phyloP scores from a whole-genome alignment of 352 stramenopile genomes.

The Pythium utonaiense region DNA sequence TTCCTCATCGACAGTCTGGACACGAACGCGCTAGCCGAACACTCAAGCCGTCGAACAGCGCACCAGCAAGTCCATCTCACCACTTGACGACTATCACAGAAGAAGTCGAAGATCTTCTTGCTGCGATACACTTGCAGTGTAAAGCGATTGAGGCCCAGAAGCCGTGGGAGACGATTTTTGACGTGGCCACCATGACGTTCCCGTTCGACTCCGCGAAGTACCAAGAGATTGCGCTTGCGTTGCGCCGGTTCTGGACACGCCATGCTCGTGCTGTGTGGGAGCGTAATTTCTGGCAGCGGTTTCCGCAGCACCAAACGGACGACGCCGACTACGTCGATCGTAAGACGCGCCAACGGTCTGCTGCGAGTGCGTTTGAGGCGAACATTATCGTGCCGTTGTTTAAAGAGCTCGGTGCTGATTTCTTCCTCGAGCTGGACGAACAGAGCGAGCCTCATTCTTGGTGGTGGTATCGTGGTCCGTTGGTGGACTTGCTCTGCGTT shows the following conservation, averaged over 20 bases:
- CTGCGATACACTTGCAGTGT: not conserved
- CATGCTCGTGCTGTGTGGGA: conserved; percentile 18
- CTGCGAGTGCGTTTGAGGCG: not conserved
- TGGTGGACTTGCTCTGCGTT: conserved; percentile 6
- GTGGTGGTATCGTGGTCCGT: conserved; percentile 14
- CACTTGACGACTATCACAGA: not conserved
- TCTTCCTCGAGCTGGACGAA: conserved; percentile 19
- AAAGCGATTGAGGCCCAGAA: not conserved
- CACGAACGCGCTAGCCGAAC: too few relatives aligned
- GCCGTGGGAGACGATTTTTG: conserved; percentile 12
- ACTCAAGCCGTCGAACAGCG: not conserved
- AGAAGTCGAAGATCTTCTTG: not conserved
- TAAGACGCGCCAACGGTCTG: conserved; percentile 4
- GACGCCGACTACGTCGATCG: not conserved
- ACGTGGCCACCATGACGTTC: conserved; percentile 3
- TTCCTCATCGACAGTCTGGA: too few relatives aligned
- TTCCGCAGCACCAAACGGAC: not conserved
- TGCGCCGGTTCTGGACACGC: conserved; percentile 6
- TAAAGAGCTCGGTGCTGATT: conserved; percentile 9
- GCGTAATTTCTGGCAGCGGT: conserved; percentile 12
- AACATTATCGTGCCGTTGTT: conserved; percentile 10
- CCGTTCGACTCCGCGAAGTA: conserved; percentile 8
- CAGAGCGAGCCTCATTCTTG: not conserved
- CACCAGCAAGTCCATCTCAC: not conserved
- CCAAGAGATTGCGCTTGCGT: not conserved